These are phyloP conservation scores for Puccinia triticina DNA, from an alignment of 1,284 basidiomycete genomes.

Conservation along the genomic window DNA sequence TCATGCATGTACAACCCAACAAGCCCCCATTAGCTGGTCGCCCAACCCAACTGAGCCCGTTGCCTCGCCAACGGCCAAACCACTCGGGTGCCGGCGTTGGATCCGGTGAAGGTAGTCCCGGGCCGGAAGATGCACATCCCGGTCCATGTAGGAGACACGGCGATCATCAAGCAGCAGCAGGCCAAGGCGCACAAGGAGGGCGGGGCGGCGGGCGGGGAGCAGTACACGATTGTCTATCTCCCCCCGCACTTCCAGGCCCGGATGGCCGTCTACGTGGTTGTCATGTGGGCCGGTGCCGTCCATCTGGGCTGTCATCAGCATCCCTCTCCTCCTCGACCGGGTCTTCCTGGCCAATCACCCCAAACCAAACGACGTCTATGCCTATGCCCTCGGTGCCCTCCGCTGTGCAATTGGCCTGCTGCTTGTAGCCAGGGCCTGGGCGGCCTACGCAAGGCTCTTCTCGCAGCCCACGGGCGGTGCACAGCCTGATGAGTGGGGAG, in stretches of 20 bases:
- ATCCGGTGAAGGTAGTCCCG: slow-evolving; percentile 62
- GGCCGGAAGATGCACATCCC: slow-evolving; percentile 69
- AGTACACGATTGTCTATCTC: slow-evolving; percentile 80
- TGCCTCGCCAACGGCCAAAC: slow-evolving; percentile 64
- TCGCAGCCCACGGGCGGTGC: background rate
- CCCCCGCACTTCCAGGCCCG: slow-evolving; percentile 77
- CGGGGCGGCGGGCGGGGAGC: slow-evolving; percentile 67
- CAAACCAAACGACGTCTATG: slow-evolving; percentile 50
- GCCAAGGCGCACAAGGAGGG: slow-evolving; percentile 70
- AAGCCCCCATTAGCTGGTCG: too few relatives aligned
- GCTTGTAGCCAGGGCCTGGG: background rate
- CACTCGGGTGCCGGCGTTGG: slow-evolving; percentile 77
- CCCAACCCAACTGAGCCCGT: too few relatives aligned
- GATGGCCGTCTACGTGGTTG: slow-evolving; percentile 65
- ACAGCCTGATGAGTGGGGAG: background rate
- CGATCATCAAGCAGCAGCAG: slow-evolving; percentile 70
- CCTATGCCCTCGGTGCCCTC: slow-evolving; percentile 39
- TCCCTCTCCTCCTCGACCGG: slow-evolving; percentile 45
- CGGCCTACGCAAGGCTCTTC: background rate
- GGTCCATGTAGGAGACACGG: slow-evolving; percentile 67
- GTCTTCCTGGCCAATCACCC: slow-evolving; percentile 11
- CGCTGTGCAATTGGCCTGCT: slow-evolving; percentile 10
- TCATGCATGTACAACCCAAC: too few relatives aligned
- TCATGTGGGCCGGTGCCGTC: slow-evolving; percentile 41
- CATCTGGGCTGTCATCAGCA: slow-evolving; percentile 30